Evolutionary conservation across 805 yeast species (phyloP).

Genomic region (Candida tibetensis): DNA sequence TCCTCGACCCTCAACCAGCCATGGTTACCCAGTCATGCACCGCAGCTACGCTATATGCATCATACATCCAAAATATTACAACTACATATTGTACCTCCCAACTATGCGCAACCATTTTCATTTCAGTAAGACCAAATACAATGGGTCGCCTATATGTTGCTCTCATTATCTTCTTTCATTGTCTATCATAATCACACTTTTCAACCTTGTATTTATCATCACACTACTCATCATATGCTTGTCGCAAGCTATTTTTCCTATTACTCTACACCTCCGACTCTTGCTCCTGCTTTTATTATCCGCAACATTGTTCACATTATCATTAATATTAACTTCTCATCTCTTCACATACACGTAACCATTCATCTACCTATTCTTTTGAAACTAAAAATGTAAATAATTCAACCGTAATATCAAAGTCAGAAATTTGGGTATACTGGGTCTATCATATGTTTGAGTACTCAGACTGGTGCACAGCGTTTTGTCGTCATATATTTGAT

Average conservation of each 20-base stretch:
- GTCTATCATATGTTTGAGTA: constrained; percentile 41
- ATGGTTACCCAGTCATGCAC: too few relatives aligned
- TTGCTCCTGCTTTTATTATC: background rate
- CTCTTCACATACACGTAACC: background rate
- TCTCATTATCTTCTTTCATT: too few relatives aligned
- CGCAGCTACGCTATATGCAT: too few relatives aligned
- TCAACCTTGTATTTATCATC: too few relatives aligned
- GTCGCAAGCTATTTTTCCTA: background rate
- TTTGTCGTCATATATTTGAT: constrained; percentile 35
- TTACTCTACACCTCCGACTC: background rate
- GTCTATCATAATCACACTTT: too few relatives aligned
- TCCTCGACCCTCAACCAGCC: too few relatives aligned
- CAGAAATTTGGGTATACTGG: constrained; percentile 50
- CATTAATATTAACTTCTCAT: background rate
- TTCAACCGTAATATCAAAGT: constrained; percentile 11
- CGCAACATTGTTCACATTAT: background rate
- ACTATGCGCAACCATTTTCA: too few relatives aligned
- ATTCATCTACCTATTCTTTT: background rate
- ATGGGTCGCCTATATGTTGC: too few relatives aligned
- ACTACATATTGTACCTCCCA: too few relatives aligned
- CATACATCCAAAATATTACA: too few relatives aligned
- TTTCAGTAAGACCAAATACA: too few relatives aligned
- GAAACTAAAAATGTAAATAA: background rate
- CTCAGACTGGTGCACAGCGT: constrained; percentile 56
- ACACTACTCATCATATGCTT: background rate